These are phyloP conservation scores for Rhodocollybia butyracea DNA, from an alignment of 768 basidiomycete species.

Conservation along the genomic window DNA sequence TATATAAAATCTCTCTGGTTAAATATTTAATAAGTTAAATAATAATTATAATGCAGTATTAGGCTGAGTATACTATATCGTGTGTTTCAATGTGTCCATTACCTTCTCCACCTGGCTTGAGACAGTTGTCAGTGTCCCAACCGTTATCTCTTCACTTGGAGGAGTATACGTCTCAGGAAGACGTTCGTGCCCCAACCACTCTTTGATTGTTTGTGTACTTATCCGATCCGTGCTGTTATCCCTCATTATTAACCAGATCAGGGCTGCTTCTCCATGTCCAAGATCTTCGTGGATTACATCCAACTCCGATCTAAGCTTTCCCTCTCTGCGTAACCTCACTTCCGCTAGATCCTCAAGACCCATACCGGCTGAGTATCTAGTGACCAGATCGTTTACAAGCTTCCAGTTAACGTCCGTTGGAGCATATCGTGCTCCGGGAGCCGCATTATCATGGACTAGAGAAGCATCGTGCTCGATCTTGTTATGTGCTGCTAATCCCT, in stretches of 20 bases:
- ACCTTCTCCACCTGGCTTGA: no score
- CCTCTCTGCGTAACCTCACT: slow-evolving; percentile 35
- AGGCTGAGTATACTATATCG: no score
- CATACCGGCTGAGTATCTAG: slow-evolving; percentile 23
- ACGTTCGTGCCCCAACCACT: background rate
- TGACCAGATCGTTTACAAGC: slow-evolving; percentile 30
- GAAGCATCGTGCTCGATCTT: slow-evolving; percentile 48
- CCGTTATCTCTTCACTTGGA: background rate
- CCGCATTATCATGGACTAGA: slow-evolving; percentile 36
- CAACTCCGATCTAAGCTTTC: no score
- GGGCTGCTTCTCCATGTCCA: slow-evolving; percentile 39
- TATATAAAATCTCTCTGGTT: no score
- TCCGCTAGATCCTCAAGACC: slow-evolving; percentile 32
- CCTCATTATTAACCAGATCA: slow-evolving; percentile 33
- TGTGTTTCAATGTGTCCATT: no score
- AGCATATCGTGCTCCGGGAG: slow-evolving; percentile 28
- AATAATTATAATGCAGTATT: no score
- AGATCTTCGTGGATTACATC: slow-evolving; percentile 32
- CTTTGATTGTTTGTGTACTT: background rate
- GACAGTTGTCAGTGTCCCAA: no score
- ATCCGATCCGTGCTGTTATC: background rate
- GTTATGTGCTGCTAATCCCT: slow-evolving; percentile 42
- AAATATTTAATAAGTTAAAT: no score
- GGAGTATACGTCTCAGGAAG: slow-evolving; percentile 2
- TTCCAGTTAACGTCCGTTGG: slow-evolving; percentile 20